These are phyloP conservation scores for Elaeis oleifera DNA, from an alignment of 202 grass and related monocot species.

Conservation along the genomic window DNA sequence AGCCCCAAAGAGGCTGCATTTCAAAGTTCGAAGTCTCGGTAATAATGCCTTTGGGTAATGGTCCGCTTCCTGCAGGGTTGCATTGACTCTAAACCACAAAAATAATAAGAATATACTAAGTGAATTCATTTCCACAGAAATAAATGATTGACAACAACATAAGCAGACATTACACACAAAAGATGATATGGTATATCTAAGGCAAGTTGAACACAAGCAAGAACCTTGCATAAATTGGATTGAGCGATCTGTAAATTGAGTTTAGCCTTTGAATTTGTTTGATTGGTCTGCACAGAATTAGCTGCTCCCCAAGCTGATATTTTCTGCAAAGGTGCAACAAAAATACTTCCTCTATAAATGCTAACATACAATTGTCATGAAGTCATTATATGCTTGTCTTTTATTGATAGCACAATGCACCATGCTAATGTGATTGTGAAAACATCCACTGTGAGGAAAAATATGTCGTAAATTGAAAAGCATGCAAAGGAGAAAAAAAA, in stretches of 20 bases:
- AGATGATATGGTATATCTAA: no score
- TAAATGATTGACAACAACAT: neutral
- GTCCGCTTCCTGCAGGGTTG: slow-evolving; percentile 43
- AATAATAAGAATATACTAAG: slow-evolving; percentile 11
- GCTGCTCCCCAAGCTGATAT: slow-evolving; percentile 25
- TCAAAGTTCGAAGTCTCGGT: slow-evolving; percentile 59
- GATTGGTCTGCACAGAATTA: slow-evolving; percentile 1
- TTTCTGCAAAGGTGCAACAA: slow-evolving; percentile 29
- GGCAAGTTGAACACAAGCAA: neutral
- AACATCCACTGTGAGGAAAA: no score
- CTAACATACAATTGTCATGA: no score
- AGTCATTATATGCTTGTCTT: no score
- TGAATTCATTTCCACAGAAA: neutral
- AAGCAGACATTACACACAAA: neutral
- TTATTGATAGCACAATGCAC: no score
- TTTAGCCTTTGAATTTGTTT: slow-evolving; percentile 1
- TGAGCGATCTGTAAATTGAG: slow-evolving; percentile 3
- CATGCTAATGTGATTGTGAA: no score
- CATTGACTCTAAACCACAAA: slow-evolving; percentile 31
- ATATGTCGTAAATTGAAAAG: no score
- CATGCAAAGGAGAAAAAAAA: no score
- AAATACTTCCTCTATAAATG: no score
- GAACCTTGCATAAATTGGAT: slow-evolving; percentile 55
- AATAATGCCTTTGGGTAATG: slow-evolving; percentile 79
- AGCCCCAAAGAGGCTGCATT: slow-evolving; percentile 51